These are phyloP conservation scores for Claviceps humidiphila DNA, from an alignment of 2,329 filamentous ascomycete species.

Conservation along the genomic window DNA sequence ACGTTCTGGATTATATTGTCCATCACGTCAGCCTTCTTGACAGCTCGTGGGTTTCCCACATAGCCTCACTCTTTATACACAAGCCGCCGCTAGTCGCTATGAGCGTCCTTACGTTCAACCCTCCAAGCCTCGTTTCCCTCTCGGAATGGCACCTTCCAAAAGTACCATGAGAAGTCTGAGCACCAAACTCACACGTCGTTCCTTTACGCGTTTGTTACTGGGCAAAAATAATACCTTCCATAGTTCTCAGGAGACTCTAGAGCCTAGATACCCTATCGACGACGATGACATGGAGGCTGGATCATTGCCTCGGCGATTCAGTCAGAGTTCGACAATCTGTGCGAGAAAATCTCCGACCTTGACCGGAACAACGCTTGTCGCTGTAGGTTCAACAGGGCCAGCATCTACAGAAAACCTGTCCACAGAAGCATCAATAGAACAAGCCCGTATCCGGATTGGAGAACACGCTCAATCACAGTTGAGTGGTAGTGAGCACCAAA, in stretches of 20 bases:
- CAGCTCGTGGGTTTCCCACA: background rate
- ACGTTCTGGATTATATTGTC: background rate
- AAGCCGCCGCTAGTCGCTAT: conserved; percentile 6
- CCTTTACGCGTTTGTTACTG: background rate
- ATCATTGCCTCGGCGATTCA: background rate
- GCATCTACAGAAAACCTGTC: background rate
- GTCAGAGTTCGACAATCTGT: background rate
- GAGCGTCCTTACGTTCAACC: conserved; percentile 1
- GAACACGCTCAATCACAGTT: background rate
- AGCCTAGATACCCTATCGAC: background rate
- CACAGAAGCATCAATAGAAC: background rate
- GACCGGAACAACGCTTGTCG: background rate
- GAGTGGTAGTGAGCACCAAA: background rate
- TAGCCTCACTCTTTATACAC: background rate
- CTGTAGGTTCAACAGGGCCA: background rate
- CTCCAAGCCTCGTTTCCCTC: background rate
- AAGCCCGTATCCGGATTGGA: background rate
- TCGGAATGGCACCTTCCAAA: background rate
- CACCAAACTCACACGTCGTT: background rate
- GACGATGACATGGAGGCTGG: background rate
- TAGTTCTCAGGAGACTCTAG: background rate
- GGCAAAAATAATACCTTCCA: background rate
- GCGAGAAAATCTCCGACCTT: background rate
- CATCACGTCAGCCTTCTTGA: background rate
- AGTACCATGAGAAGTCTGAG: background rate